phyloP scores from a whole-genome alignment of 2,329 filamentous ascomycete species.

The Fonsecaea multimorphosa region DNA sequence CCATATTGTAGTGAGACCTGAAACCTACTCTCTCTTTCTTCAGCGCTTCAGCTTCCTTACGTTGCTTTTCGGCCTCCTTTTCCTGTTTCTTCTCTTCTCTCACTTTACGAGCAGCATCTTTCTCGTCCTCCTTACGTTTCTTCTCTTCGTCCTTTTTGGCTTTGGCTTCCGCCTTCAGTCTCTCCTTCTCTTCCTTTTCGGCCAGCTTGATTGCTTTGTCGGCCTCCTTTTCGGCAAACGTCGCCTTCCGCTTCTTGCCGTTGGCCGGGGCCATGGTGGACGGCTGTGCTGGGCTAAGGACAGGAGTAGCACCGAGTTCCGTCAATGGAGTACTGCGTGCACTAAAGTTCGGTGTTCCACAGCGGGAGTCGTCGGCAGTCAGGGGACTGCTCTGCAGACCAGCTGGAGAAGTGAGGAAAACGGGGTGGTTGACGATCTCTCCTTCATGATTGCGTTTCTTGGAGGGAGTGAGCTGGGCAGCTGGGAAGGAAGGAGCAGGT shows the following conservation, averaged over 20 bases:
- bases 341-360: slow-evolving; percentile 26
- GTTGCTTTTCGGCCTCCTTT: slow-evolving; percentile 47
- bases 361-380: slow-evolving; percentile 16
- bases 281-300: slow-evolving; percentile 19
- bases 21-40: slow-evolving; percentile 55
- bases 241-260: slow-evolving; percentile 42
- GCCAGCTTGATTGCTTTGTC: slow-evolving; percentile 43
- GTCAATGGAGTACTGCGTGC: slow-evolving; percentile 30
- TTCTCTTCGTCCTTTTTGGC: slow-evolving; percentile 52
- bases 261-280: slow-evolving; percentile 21
- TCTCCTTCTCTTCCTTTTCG: slow-evolving; percentile 36
- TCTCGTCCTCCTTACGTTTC: slow-evolving; percentile 51
- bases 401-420: slow-evolving; percentile 7
- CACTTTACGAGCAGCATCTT: slow-evolving; percentile 41
- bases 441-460: slow-evolving; percentile 34
- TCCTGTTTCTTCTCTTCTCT: slow-evolving; percentile 43
- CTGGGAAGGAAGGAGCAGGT: slow-evolving; percentile 19
- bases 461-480: slow-evolving; percentile 30
- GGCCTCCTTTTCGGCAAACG: slow-evolving; percentile 37
- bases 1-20: slow-evolving; percentile 33
- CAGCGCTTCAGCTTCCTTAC: slow-evolving; percentile 44
- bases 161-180: slow-evolving; percentile 43
- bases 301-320: slow-evolving; percentile 32
- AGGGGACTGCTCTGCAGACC: slow-evolving; percentile 22
- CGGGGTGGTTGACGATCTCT: slow-evolving; percentile 18